Evolutionary conservation across 129 eudicot species (phyloP).

Genomic region (Flaveria brownii): DNA sequence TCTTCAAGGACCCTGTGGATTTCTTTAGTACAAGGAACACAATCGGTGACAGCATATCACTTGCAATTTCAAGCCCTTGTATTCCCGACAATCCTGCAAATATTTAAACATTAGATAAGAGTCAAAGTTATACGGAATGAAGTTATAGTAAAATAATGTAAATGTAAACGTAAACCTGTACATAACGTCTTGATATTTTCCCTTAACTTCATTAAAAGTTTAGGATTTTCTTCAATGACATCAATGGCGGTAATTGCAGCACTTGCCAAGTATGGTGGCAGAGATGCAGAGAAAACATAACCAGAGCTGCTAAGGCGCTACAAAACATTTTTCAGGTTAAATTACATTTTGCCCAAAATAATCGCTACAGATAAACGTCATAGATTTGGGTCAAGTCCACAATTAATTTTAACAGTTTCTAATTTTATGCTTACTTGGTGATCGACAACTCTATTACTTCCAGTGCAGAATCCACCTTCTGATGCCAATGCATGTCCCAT

Average conservation of each 20-base stretch:
- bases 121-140: not conserved
- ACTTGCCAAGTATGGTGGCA: constrained; percentile 95
- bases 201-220: constrained; percentile 52
- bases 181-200: constrained; percentile 51
- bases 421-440: constrained; percentile 71
- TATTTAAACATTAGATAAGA: not conserved
- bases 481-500: constrained; percentile 96
- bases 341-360: not conserved
- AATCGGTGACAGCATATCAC: constrained; percentile 72
- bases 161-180: constrained; percentile 47
- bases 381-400: not conserved
- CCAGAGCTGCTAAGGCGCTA: constrained; percentile 98
- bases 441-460: constrained; percentile 84
- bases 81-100: constrained; percentile 60
- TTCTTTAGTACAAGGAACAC: constrained; percentile 60
- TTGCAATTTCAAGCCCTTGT: constrained; percentile 61
- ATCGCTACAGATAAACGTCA: not conserved
- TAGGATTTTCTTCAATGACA: constrained; percentile 71
- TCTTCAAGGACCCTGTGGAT: constrained; percentile 60
- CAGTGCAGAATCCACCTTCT: constrained; percentile 97
- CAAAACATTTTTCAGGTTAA: constrained; percentile 11
- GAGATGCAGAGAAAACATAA: constrained; percentile 90
- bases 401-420: not conserved
- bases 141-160: not conserved
- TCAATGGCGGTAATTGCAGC: constrained; percentile 90